Evolutionary conservation across 345 rosid species (phyloP), one percentile per base, ranked within the genome.

Genomic region (Populus tremula): DNA sequence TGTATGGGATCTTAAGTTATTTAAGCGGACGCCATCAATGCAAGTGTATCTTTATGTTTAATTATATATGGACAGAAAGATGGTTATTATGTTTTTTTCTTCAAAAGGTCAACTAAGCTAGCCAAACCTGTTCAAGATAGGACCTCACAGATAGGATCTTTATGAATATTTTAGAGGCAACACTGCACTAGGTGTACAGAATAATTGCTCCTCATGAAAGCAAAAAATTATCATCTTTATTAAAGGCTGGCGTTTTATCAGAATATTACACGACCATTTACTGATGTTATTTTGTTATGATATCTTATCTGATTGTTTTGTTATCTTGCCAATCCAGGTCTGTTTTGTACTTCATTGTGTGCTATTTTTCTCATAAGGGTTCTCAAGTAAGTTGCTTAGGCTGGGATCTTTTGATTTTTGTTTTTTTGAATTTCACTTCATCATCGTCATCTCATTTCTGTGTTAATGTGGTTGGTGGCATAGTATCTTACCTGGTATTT

Each of bases 1-100:
- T 84, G 82, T 90, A 25, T 94, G 97, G 98, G 97, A 90, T 84
- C 97, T 91, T 79, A 87, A 80, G 71, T 79, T 93, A 74, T 91
- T 91, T 83, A 92, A 91, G 79, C 89, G 80, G 80, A 84, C 73
- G 69, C 90, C 89, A 66, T 93, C 98, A 68, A 63, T 76, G 98
- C 93, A 87, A 91, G 96, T 79, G 45, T 43, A 31, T 21, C 27
- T 61, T 35, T 39, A 16, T 25, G 61, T 16, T 7, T 43, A 35
- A 16, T 5, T 72, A 18, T 27, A 6, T 23, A 29, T 56, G 27
- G 31, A 23, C 11, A 29, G 25, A 64, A 16, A 27, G 0, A 39
- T 47, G 18, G 16, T 47, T 47, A 3, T 47, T 47, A 47, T 47
- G 50, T 12, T 47, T 47, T 47, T 47, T 47, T 47, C 50, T 47